Percentiles rank a stretch among this genome's conserved stretches.
These are phyloP conservation scores for Aspergillus sojae DNA, from an alignment of 2,329 filamentous ascomycete species.

Conservation along the genomic window DNA sequence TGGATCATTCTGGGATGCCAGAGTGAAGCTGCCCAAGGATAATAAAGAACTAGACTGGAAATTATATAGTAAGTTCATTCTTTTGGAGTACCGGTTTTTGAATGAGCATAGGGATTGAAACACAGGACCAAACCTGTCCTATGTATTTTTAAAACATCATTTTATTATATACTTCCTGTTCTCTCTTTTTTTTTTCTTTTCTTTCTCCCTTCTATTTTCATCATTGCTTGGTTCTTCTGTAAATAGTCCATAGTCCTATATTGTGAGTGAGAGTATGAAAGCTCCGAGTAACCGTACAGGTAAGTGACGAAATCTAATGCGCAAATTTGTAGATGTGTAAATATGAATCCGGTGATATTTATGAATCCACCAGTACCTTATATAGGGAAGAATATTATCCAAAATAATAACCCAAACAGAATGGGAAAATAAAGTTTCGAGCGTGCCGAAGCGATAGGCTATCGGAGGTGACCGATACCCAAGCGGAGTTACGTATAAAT, in stretches of 20 bases:
- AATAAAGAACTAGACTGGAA: neutral
- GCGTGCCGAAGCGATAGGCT: slow-evolving; percentile 4
- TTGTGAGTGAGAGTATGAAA: neutral
- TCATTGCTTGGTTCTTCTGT: too few relatives aligned
- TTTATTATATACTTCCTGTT: neutral
- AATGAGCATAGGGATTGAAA: neutral
- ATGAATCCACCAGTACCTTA: neutral
- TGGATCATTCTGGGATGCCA: neutral
- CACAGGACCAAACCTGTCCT: neutral
- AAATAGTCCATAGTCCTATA: neutral
- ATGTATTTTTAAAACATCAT: neutral
- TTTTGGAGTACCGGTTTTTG: neutral
- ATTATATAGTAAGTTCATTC: neutral
- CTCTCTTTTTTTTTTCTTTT: neutral
- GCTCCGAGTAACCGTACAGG: neutral
- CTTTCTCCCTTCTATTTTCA: too few relatives aligned
- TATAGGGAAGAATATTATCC: neutral
- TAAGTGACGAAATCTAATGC: neutral
- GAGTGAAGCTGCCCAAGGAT: neutral
- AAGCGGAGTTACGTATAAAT: neutral
- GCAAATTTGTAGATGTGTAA: too few relatives aligned
- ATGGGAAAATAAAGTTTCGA: neutral
- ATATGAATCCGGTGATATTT: too few relatives aligned
- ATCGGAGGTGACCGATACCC: slow-evolving; percentile 23
- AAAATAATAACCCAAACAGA: neutral